A percentile compares a stretch with the other conserved stretches of the same genome.
phyloP scores from a whole-genome alignment of 2,329 filamentous ascomycete species.

The Fonsecaea nubica region DNA sequence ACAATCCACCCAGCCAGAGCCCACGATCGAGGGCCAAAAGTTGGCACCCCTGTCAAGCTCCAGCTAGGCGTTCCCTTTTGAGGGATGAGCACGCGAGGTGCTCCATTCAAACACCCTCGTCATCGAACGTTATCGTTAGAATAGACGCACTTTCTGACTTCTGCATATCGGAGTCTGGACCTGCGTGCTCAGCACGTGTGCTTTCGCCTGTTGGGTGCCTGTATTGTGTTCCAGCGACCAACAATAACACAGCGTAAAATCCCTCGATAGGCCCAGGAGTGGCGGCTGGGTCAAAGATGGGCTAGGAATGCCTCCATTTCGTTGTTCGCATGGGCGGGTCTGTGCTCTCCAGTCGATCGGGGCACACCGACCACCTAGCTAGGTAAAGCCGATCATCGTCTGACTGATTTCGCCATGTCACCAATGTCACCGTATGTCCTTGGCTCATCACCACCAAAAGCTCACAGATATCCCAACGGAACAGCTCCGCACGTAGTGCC shows the following conservation, averaged over 20 bases:
- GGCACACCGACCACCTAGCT: neutral
- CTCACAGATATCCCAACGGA: conserved; percentile 91
- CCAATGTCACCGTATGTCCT: neutral
- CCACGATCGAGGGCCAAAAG: conserved; percentile 28
- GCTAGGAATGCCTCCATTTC: neutral
- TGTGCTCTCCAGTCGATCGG: neutral
- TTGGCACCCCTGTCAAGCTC: conserved; percentile 25
- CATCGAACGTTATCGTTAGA: conserved; percentile 6
- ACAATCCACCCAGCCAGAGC: conserved; percentile 16
- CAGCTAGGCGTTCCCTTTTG: conserved; percentile 24
- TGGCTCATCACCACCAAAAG: conserved; percentile 76
- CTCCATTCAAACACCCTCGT: neutral
- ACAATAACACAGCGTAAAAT: neutral
- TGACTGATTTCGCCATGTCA: neutral
- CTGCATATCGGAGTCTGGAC: neutral
- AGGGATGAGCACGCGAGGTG: conserved; percentile 29
- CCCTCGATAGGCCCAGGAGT: neutral
- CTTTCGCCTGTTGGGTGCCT: neutral
- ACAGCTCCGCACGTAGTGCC: conserved; percentile 92
- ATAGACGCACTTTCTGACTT: neutral
- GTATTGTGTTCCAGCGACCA: neutral
- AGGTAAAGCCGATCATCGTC: neutral
- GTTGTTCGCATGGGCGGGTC: neutral
- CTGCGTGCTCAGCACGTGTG: conserved; percentile 9
- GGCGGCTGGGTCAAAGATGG: neutral